Base-by-base conservation (phyloP, 331 rosid species). In the Quercus tomentella region DNA sequence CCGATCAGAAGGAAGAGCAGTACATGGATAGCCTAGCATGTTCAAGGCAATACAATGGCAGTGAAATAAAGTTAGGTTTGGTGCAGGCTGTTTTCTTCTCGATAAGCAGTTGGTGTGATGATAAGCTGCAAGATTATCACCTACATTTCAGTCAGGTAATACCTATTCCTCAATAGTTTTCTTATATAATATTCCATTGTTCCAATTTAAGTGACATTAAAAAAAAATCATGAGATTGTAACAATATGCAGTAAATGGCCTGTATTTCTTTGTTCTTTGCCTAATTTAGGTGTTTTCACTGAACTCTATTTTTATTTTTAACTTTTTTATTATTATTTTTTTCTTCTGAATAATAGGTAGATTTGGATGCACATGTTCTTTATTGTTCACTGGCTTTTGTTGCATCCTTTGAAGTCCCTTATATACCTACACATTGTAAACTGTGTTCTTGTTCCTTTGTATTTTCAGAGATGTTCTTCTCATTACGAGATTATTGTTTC, bases 61-160 rank as follows among this genome's bases (percentile, higher is more conserved):
- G 26, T 10, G 88, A 80, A 79, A 81, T 66, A 72, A 86, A 84
- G 78, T 76, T 86, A 56, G 72, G 76, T 72, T 82, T 89, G 90
- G 79, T 82, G 45, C 73, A 84, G 67, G 85, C 92, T 71, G 72
- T 84, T 70, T 80, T 82, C 79, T 86, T 84, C 84, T 82, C 83
- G 6, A 80, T 89, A 60, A 86, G 92, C 82, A 84, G 73, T 74
- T 86, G 88, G 90, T 84, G 87, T 58, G 87, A 77, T 78, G 45
- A 80, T 69, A 82, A 89, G 76, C 82, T 89, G 77, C 85, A 84
- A 75, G 92, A 87, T 73, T 89, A 89, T 76, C 92, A 89, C 79
- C 86, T 84, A 33, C 86, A 89, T 67, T 89, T 86, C 66, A 65
- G 82, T 75, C 81, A 86, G 92, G 92, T 89, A 69, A 21, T 72